Evolutionary conservation across 495 filamentous ascomycete species (phyloP).

Genomic region (Penicillium argentinense): DNA sequence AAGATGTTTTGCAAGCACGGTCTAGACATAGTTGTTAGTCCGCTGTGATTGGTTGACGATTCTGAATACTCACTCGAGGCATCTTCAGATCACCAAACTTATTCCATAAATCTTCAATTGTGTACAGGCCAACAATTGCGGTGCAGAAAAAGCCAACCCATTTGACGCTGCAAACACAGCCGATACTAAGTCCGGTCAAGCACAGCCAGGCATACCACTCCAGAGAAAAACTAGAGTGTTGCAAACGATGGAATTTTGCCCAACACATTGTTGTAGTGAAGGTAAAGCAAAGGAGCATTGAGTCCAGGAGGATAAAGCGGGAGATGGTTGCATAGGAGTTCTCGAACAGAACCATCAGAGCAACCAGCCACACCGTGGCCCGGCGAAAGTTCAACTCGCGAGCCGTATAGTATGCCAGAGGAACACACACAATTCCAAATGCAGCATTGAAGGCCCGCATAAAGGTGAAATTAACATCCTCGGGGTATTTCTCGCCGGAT

Average conservation of each 20-base stretch:
- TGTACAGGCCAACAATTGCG: conserved; percentile 92
- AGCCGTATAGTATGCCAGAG: conserved; percentile 92
- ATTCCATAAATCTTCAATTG: conserved; percentile 94
- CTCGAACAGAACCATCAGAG: conserved; percentile 95
- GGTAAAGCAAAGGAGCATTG: conserved; percentile 97
- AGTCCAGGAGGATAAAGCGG: conserved; percentile 94
- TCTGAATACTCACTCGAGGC: conserved; percentile 59
- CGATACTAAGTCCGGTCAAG: conserved; percentile 89
- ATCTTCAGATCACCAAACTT: conserved; percentile 96
- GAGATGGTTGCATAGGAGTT: conserved; percentile 99
- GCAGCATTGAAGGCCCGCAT: conserved; percentile 97
- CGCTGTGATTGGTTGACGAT: not conserved
- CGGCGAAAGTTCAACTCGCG: conserved; percentile 83
- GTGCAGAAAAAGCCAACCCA: conserved; percentile 96
- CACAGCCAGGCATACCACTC: conserved; percentile 94
- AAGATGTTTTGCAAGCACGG: conserved; percentile 74
- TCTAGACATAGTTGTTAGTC: conserved; percentile 33
- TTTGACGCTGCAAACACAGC: conserved; percentile 97
- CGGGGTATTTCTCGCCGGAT: conserved; percentile 91
- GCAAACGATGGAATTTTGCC: conserved; percentile 89
- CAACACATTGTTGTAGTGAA: conserved; percentile 96
- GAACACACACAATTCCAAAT: conserved; percentile 90
- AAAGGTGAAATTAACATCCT: conserved; percentile 94
- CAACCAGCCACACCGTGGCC: conserved; percentile 90
- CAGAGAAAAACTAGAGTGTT: conserved; percentile 75